A percentile compares a stretch with the other conserved stretches of the same genome.
phyloP scores from a whole-genome alignment of 2,329 filamentous ascomycete species.

The Septoria linicola region DNA sequence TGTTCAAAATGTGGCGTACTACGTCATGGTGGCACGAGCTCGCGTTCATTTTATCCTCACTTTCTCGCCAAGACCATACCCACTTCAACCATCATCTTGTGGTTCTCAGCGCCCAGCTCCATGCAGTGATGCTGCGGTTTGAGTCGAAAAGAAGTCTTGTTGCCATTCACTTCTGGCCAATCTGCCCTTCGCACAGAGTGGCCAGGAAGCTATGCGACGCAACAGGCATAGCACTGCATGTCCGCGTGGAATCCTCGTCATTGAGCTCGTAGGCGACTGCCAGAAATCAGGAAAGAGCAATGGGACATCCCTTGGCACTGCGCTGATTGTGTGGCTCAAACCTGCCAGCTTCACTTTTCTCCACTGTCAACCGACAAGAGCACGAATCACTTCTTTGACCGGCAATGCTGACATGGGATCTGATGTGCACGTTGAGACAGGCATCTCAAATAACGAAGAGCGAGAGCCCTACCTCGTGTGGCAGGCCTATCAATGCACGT shows the following conservation, averaged over 20 bases:
- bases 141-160: too few species aligned
- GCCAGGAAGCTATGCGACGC: background rate
- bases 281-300: conserved; percentile 5
- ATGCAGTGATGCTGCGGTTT: too few species aligned
- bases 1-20: conserved; percentile 2
- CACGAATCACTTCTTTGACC: conserved; percentile 5
- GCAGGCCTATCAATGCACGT: too few species aligned
- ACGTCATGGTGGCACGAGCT: background rate
- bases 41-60: background rate
- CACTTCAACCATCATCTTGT: background rate
- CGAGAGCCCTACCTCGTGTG: background rate
- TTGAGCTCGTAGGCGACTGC: conserved; percentile 4
- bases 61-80: background rate
- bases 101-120: background rate
- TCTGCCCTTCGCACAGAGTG: background rate
- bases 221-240: conserved; percentile 4
- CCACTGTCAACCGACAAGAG: conserved; percentile 6
- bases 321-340: background rate
- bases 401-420: background rate
- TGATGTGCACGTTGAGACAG: conserved; percentile 8
- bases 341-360: conserved; percentile 5
- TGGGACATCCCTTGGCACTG: background rate
- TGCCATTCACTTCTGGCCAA: background rate
- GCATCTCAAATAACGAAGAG: background rate
- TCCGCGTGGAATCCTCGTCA: conserved; percentile 11